phyloP scores from a whole-genome alignment of 2,329 filamentous ascomycete species.

The Rhinocladiella mackenziei region DNA sequence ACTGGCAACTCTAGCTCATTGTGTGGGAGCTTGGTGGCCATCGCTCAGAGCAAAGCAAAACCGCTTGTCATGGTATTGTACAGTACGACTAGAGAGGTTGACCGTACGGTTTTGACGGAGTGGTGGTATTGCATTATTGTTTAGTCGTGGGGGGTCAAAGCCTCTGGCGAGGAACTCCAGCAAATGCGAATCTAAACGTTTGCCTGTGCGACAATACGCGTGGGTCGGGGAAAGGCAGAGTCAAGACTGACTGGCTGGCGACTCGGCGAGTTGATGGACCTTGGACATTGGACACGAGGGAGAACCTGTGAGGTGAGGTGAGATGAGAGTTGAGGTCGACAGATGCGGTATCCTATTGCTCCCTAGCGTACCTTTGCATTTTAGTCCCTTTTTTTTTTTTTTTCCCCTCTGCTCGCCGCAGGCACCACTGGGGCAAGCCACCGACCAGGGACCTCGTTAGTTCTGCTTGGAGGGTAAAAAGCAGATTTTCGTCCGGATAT shows the following conservation, averaged over 20 bases:
- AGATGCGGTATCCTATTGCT: too few species aligned
- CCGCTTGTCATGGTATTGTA: conserved; percentile 17
- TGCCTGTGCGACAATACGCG: conserved; percentile 9
- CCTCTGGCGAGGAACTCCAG: background rate
- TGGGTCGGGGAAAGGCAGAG: conserved; percentile 7
- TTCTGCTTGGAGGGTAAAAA: conserved; percentile 2
- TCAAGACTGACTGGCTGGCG: conserved; percentile 5
- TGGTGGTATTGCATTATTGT: conserved; percentile 11
- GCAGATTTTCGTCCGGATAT: conserved; percentile 10
- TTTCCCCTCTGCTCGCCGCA: background rate
- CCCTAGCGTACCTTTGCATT: too few species aligned
- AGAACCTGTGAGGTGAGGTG: conserved; percentile 1
- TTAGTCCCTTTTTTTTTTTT: background rate
- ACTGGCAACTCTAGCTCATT: conserved; percentile 5
- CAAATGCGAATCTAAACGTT: conserved; percentile 1
- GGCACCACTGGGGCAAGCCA: conserved; percentile 5
- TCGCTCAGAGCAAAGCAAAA: background rate
- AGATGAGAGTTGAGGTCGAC: too few species aligned
- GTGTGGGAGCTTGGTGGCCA: conserved; percentile 1
- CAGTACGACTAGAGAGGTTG: conserved; percentile 10
- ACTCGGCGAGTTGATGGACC: conserved; percentile 3
- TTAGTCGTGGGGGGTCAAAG: conserved; percentile 15
- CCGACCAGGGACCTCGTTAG: background rate
- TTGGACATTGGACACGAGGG: background rate
- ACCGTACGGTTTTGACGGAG: conserved; percentile 5